Percentiles rank a stretch among this genome's conserved stretches.
phyloP scores from a whole-genome alignment of 192 early-diverging fungal genomes.

The Kappamyces sp. region DNA sequence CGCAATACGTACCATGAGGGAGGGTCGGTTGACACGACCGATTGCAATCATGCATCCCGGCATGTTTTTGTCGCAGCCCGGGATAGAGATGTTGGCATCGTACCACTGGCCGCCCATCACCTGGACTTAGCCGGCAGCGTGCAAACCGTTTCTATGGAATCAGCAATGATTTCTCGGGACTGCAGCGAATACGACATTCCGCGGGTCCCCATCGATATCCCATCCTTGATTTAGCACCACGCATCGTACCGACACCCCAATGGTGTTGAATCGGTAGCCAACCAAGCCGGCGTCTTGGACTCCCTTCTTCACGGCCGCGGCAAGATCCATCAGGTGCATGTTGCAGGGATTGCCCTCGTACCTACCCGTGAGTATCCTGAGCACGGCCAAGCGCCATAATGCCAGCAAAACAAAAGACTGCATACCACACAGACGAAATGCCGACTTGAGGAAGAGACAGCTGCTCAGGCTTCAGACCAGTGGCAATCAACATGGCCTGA shows the following conservation, averaged over 20 bases:
- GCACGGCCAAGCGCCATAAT: background rate
- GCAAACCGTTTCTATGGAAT: constrained; percentile 93
- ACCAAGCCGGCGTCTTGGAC: constrained; percentile 83
- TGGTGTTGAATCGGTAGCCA: constrained; percentile 96
- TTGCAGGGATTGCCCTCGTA: constrained; percentile 99
- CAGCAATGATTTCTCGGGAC: constrained; percentile 95
- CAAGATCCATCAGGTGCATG: constrained; percentile 93
- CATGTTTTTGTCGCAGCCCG: constrained; percentile 88
- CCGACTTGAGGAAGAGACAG: constrained; percentile 90
- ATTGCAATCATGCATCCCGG: constrained; percentile 95
- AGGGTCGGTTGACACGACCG: constrained; percentile 91
- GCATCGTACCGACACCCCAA: constrained; percentile 66
- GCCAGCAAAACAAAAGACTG: background rate
- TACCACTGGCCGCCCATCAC: constrained; percentile 98
- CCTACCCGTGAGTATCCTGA: constrained; percentile 49
- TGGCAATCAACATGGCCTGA: constrained; percentile 98
- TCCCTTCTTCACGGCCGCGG: constrained; percentile 85
- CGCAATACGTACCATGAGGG: constrained; percentile 60
- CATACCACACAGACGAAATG: constrained; percentile 79
- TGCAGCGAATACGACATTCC: constrained; percentile 98
- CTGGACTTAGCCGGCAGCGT: constrained; percentile 21
- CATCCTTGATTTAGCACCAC: constrained; percentile 45
- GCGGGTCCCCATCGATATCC: constrained; percentile 93
- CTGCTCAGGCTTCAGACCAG: constrained; percentile 76
- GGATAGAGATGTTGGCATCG: constrained; percentile 96